Percentiles rank a stretch among this genome's conserved stretches.
Evolutionary conservation across 306 rosid species (phyloP).

Genomic region (Pterocarpus santalinus): DNA sequence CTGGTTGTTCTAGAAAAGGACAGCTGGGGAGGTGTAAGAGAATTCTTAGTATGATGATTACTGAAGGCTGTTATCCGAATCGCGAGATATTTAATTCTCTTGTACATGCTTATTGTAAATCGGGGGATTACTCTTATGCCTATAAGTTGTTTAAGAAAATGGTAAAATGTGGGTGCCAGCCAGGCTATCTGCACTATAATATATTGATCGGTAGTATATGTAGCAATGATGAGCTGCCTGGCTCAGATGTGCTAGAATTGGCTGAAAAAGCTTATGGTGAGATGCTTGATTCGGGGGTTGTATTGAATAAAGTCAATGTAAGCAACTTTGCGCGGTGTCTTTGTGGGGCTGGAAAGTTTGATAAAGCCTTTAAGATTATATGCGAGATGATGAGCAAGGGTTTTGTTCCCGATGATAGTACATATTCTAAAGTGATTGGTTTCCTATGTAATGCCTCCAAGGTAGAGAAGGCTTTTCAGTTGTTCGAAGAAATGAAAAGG

Average conservation of each 20-base stretch:
- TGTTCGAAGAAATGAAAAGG: slow-evolving; percentile 82
- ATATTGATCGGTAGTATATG: slow-evolving; percentile 79
- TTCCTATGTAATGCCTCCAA: slow-evolving; percentile 73
- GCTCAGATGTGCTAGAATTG: slow-evolving; percentile 62
- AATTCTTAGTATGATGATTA: slow-evolving; percentile 83
- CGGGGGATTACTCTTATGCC: slow-evolving; percentile 73
- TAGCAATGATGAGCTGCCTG: slow-evolving; percentile 62
- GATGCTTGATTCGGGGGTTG: slow-evolving; percentile 75
- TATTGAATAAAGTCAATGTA: slow-evolving; percentile 79
- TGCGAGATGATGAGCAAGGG: slow-evolving; percentile 85
- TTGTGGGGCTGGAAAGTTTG: slow-evolving; percentile 78
- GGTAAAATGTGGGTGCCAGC: slow-evolving; percentile 68
- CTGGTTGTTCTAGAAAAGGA: slow-evolving; percentile 77
- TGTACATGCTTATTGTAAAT: slow-evolving; percentile 79
- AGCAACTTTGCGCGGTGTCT: slow-evolving; percentile 78
- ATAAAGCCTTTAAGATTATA: slow-evolving; percentile 73
- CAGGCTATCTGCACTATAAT: slow-evolving; percentile 80
- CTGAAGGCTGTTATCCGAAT: slow-evolving; percentile 86
- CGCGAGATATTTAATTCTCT: slow-evolving; percentile 78
- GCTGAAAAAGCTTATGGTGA: slow-evolving; percentile 83
- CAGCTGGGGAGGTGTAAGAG: slow-evolving; percentile 87
- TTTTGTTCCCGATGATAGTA: slow-evolving; percentile 79
- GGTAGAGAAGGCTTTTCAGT: slow-evolving; percentile 80
- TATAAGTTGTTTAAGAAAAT: slow-evolving; percentile 78
- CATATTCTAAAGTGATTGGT: slow-evolving; percentile 86